Conservation (phyloP, 1,139 yeast genomes). For the Kodamaea sp. region DNA sequence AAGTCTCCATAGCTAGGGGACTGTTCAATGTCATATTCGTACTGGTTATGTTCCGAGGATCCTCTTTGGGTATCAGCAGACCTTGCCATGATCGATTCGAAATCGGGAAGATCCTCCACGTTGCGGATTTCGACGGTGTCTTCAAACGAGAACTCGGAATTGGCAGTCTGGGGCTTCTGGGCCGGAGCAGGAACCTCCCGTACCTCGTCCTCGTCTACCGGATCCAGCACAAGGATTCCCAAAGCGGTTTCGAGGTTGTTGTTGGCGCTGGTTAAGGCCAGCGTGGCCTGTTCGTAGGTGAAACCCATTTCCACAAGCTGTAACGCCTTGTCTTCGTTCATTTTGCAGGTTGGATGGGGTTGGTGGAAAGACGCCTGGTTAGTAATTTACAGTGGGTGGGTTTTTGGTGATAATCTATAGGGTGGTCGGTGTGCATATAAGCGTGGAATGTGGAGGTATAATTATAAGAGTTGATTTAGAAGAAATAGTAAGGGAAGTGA, state of each 20-base stretch:
- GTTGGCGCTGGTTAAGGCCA: constrained; percentile 42
- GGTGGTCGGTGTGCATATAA: too few relatives aligned
- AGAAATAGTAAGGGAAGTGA: too few relatives aligned
- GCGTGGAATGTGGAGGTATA: too few relatives aligned
- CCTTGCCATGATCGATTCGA: constrained; percentile 2
- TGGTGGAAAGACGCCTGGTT: too few relatives aligned
- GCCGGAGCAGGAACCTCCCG: constrained; percentile 5
- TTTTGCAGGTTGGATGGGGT: too few relatives aligned
- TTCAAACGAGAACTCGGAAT: background rate
- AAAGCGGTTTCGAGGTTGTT: constrained; percentile 58
- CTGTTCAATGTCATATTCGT: background rate
- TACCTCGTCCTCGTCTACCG: constrained; percentile 18
- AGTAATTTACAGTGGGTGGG: too few relatives aligned
- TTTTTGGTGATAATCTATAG: too few relatives aligned
- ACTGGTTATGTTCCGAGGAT: background rate
- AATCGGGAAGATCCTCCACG: constrained; percentile 11
- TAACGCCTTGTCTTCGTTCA: constrained; percentile 9
- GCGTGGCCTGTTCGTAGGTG: constrained; percentile 41
- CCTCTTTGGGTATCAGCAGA: background rate
- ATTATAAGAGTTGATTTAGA: too few relatives aligned
- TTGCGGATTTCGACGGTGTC: constrained; percentile 13
- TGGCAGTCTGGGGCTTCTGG: background rate
- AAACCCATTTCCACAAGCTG: constrained; percentile 67
- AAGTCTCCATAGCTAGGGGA: background rate
- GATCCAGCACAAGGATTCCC: constrained; percentile 50